Percentiles rank a stretch among this genome's conserved stretches.
Conservation (phyloP, 768 basidiomycete species). For the Cytidiella melzeri region DNA sequence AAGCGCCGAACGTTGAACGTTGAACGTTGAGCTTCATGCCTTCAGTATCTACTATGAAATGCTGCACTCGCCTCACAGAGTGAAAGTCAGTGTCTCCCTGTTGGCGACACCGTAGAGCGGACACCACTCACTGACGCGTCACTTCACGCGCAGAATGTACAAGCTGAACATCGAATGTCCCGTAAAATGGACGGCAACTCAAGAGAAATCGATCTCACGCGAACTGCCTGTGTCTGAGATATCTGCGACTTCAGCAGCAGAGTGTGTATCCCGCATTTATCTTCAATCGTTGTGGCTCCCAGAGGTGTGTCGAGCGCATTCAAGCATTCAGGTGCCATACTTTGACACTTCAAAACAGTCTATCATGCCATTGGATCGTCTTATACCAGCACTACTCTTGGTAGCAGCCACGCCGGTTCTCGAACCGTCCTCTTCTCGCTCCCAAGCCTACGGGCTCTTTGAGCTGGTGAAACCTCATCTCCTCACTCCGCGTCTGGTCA, state of each 20-base stretch:
- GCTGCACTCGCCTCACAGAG: too few relatives aligned
- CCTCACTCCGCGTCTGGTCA: conserved; percentile 46
- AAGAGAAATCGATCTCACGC: conserved; percentile 50
- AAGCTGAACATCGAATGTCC: conserved; percentile 14
- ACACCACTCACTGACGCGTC: too few relatives aligned
- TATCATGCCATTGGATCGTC: conserved; percentile 57
- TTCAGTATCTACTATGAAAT: too few relatives aligned
- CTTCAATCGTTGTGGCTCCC: conserved; percentile 77
- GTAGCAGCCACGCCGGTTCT: conserved; percentile 32
- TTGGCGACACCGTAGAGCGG: too few relatives aligned
- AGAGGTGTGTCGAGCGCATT: conserved; percentile 38
- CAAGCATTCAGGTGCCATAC: neutral
- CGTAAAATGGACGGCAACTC: conserved; percentile 48
- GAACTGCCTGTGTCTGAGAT: conserved; percentile 50
- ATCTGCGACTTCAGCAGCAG: conserved; percentile 39
- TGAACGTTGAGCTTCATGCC: conserved; percentile 1
- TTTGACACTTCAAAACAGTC: conserved; percentile 39
- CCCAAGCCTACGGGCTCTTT: conserved; percentile 49
- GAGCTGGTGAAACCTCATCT: conserved; percentile 54
- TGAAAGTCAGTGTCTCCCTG: too few relatives aligned
- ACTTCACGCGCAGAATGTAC: too few relatives aligned
- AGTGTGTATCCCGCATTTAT: conserved; percentile 58
- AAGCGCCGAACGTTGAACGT: neutral
- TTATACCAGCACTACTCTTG: conserved; percentile 52
- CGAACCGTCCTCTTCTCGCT: conserved; percentile 17